Conservation (phyloP, 345 rosid species). For the Punica granatum region DNA sequence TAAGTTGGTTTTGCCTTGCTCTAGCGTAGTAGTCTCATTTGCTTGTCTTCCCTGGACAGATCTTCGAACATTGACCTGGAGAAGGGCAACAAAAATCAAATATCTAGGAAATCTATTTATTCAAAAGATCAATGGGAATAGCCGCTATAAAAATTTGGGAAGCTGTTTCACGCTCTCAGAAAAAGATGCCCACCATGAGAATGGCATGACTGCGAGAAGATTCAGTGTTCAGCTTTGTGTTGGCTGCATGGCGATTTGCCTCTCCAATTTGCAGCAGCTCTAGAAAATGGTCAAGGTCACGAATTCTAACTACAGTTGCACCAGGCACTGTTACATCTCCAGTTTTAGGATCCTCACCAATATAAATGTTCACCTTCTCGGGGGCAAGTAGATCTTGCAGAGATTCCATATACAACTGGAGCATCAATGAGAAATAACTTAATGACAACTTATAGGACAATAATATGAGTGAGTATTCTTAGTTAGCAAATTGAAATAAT, state of each 20-base stretch:
- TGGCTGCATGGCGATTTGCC: constrained; percentile 79
- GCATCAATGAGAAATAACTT: constrained; percentile 8
- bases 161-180: background rate
- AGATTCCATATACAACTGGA: constrained; percentile 86
- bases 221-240: constrained; percentile 87
- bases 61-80: constrained; percentile 60
- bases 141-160: background rate
- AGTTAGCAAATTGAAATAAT: background rate
- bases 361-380: constrained; percentile 58
- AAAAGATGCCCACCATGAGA: constrained; percentile 50
- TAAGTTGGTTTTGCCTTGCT: constrained; percentile 24
- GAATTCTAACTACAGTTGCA: constrained; percentile 51
- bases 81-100: constrained; percentile 1
- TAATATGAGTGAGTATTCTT: background rate
- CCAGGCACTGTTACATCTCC: constrained; percentile 84
- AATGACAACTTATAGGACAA: background rate
- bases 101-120: background rate
- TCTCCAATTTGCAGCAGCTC: constrained; percentile 80
- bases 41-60: constrained; percentile 39
- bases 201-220: constrained; percentile 98
- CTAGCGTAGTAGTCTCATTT: constrained; percentile 25
- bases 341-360: constrained; percentile 70
- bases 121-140: background rate
- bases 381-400: constrained; percentile 93
- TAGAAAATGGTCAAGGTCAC: constrained; percentile 55